Percentiles rank a stretch among this genome's conserved stretches.
Evolutionary conservation across 495 filamentous ascomycete genomes (phyloP).

Genomic region (Friedmanniomyces endolithicus): DNA sequence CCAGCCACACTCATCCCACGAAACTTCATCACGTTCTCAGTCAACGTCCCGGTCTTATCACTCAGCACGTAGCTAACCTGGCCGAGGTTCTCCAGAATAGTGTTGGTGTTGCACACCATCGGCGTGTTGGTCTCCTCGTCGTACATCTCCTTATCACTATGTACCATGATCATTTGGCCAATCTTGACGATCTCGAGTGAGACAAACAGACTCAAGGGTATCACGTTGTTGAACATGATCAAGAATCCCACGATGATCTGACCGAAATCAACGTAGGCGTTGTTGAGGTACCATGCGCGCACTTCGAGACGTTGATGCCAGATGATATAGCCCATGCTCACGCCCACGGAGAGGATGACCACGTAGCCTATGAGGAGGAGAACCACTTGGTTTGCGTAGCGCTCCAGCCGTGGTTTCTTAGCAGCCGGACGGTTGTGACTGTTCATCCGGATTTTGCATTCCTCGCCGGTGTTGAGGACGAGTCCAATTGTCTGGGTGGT

Average conservation of each 20-base stretch:
- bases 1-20: constrained; percentile 76
- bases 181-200: constrained; percentile 93
- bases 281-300: constrained; percentile 59
- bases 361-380: constrained; percentile 73
- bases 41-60: constrained; percentile 88
- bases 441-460: constrained; percentile 98
- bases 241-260: constrained; percentile 78
- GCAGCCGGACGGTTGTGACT: constrained; percentile 85
- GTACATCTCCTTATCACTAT: constrained; percentile 78
- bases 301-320: constrained; percentile 57
- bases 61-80: constrained; percentile 80
- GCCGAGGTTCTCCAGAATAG: constrained; percentile 82
- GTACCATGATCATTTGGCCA: constrained; percentile 68
- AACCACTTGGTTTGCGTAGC: constrained; percentile 75
- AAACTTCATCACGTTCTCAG: constrained; percentile 84
- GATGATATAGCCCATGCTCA: constrained; percentile 69
- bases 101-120: constrained; percentile 83
- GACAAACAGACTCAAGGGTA: constrained; percentile 89
- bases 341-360: constrained; percentile 60
- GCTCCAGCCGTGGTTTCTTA: constrained; percentile 77
- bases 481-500: constrained; percentile 64
- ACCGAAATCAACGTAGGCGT: constrained; percentile 55
- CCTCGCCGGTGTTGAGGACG: constrained; percentile 89
- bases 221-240: constrained; percentile 92
- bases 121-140: constrained; percentile 74